Evolutionary conservation across 2,329 filamentous ascomycete species (phyloP).

Genomic region (Colletotrichum cereale): DNA sequence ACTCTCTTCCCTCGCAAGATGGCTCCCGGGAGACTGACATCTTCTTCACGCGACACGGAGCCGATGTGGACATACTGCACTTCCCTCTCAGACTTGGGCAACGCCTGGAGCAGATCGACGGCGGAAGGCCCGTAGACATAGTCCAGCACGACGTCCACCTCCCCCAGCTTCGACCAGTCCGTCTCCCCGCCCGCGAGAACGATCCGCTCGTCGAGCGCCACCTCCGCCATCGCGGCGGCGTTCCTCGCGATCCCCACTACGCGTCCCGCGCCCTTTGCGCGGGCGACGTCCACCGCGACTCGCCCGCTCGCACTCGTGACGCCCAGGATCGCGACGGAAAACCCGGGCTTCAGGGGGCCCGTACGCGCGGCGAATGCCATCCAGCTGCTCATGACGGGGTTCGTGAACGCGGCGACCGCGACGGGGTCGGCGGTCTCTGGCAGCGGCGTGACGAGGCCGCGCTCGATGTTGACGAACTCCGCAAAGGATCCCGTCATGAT

Average conservation of each 20-base stretch:
- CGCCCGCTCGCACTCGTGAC: constrained; percentile 65
- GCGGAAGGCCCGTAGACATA: constrained; percentile 66
- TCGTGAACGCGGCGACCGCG: constrained; percentile 65
- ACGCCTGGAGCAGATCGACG: constrained; percentile 54
- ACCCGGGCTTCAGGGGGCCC: constrained; percentile 53
- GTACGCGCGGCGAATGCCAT: constrained; percentile 66
- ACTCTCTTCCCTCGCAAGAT: constrained; percentile 63
- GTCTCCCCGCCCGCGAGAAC: constrained; percentile 55
- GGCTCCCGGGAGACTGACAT: constrained; percentile 55
- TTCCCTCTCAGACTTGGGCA: constrained; percentile 54
- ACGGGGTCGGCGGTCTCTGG: constrained; percentile 60
- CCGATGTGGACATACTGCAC: constrained; percentile 68
- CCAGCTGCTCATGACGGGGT: constrained; percentile 68
- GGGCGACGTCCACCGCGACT: constrained; percentile 62
- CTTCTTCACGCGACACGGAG: constrained; percentile 53
- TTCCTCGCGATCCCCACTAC: constrained; percentile 66
- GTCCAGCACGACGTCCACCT: constrained; percentile 67
- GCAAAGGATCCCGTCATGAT: constrained; percentile 56
- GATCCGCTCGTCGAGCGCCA: constrained; percentile 61
- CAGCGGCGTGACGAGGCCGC: constrained; percentile 53
- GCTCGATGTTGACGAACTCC: constrained; percentile 62
- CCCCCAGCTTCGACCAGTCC: constrained; percentile 60
- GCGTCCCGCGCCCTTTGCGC: constrained; percentile 60
- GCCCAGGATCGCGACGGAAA: constrained; percentile 64
- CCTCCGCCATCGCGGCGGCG: constrained; percentile 53